A percentile compares a stretch with the other conserved stretches of the same genome.
These are phyloP conservation scores for Prunus dulcis DNA, from an alignment of 306 rosid species.

Conservation along the genomic window DNA sequence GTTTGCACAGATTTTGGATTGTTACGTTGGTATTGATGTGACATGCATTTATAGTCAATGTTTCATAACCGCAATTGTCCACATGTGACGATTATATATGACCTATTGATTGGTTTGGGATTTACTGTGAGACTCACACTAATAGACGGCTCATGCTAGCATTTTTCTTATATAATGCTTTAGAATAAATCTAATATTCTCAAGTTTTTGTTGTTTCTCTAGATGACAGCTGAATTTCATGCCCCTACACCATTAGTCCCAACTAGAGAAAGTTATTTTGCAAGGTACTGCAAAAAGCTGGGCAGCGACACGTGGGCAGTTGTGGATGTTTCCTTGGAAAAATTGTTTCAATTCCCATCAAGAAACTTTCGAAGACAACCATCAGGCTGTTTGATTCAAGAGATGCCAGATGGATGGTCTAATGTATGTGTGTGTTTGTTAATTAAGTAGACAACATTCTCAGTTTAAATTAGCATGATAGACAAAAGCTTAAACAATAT, in stretches of 20 bases:
- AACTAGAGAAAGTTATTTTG: slow-evolving; percentile 43
- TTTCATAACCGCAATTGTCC: no score
- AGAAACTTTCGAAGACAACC: slow-evolving; percentile 37
- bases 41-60: neutral
- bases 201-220: neutral
- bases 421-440: no score
- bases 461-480: slow-evolving; percentile 13
- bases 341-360: slow-evolving; percentile 35
- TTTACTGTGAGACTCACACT: neutral
- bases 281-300: slow-evolving; percentile 48
- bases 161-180: neutral
- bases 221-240: slow-evolving; percentile 55
- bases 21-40: neutral
- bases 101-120: neutral
- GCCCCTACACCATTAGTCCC: slow-evolving; percentile 37
- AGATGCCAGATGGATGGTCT: slow-evolving; percentile 34
- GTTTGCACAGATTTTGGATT: neutral
- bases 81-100: no score
- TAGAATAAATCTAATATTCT: neutral
- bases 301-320: slow-evolving; percentile 39
- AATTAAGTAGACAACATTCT: no score
- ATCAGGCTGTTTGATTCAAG: slow-evolving; percentile 55
- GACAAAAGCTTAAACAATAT: neutral
- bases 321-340: slow-evolving; percentile 61
- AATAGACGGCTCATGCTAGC: neutral